phyloP scores from a whole-genome alignment of 1,139 yeast species.

The Yamadazyma trypodendri region DNA sequence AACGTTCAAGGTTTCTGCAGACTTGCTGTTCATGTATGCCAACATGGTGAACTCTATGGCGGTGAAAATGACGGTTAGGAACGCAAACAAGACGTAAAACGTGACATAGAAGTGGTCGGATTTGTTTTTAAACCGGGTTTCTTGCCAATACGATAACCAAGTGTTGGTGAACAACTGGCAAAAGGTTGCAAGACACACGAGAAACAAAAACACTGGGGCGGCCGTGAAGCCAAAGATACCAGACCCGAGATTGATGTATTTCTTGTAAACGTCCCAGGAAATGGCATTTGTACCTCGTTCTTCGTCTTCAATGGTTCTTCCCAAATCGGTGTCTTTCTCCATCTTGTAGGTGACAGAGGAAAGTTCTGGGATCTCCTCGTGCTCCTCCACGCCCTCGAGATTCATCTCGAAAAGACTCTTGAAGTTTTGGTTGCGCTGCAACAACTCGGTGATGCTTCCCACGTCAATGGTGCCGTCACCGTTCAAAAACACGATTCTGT shows the following conservation, averaged over 20 bases:
- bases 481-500: constrained; percentile 39
- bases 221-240: constrained; percentile 38
- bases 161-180: constrained; percentile 38
- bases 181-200: constrained; percentile 41
- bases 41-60: constrained; percentile 52
- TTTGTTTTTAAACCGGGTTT: constrained; percentile 23
- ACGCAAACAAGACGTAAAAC: constrained; percentile 32
- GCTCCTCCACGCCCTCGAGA: constrained; percentile 20
- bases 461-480: constrained; percentile 38
- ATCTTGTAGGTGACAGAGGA: constrained; percentile 1
- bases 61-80: constrained; percentile 47
- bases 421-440: constrained; percentile 20
- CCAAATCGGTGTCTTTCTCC: constrained; percentile 11
- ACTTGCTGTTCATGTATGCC: constrained; percentile 50
- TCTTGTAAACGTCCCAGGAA: constrained; percentile 34
- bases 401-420: constrained; percentile 19
- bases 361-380: constrained; percentile 4
- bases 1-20: constrained; percentile 37
- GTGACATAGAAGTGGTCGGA: constrained; percentile 31
- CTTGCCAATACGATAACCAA: constrained; percentile 42
- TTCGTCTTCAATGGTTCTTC: constrained; percentile 36
- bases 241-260: constrained; percentile 36
- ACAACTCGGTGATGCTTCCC: constrained; percentile 41
- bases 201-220: constrained; percentile 30
- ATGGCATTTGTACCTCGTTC: constrained; percentile 42